These are phyloP conservation scores for Escallonia rubra DNA, from an alignment of 129 eudicot species.

Conservation along the genomic window DNA sequence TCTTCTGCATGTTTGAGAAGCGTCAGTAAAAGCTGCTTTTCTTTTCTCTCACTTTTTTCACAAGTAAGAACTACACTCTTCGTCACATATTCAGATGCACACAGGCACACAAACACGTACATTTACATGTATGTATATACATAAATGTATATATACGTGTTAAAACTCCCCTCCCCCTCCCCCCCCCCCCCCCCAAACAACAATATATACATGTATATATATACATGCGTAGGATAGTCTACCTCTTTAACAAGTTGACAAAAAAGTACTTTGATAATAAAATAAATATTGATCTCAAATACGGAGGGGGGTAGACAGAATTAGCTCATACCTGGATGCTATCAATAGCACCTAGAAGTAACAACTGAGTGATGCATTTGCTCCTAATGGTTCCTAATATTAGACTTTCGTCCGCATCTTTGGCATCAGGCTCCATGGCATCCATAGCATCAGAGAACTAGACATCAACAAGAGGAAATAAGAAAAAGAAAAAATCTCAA, in stretches of 20 bases:
- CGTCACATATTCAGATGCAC: no score
- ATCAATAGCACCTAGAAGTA: constrained; percentile 82
- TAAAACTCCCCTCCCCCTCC: no score
- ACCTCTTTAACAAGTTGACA: no score
- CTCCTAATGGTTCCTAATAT: constrained; percentile 75
- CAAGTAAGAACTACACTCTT: background rate
- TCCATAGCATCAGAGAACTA: constrained; percentile 58
- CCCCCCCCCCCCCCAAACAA: no score
- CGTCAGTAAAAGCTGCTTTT: background rate
- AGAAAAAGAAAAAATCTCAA: background rate
- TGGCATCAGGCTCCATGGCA: constrained; percentile 39
- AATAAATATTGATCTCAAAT: background rate
- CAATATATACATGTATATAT: no score
- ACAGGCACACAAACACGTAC: no score
- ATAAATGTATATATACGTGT: no score
- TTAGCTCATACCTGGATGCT: constrained; percentile 71
- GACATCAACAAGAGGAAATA: constrained; percentile 6
- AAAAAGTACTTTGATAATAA: no score
- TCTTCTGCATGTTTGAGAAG: constrained; percentile 55
- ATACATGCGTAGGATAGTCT: no score
- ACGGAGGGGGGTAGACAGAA: constrained; percentile 5
- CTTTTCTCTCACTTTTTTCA: background rate
- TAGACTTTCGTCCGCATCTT: constrained; percentile 62
- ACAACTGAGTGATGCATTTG: constrained; percentile 87
- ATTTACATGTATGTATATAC: no score